Base-by-base conservation (phyloP, 371 early-diverging fungal species). In the Cokeromyces recurvatus region DNA sequence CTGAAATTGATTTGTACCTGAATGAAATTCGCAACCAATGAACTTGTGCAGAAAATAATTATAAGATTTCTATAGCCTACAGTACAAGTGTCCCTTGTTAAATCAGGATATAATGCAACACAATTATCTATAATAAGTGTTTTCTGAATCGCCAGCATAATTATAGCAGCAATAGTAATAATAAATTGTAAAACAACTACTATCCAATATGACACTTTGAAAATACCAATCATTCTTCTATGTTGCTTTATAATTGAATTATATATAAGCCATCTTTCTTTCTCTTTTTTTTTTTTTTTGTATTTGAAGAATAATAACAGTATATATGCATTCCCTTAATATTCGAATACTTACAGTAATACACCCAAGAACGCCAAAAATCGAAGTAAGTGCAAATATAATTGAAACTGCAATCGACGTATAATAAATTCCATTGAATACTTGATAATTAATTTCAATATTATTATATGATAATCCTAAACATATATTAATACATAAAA, bases 291-390 rank as follows among this genome's bases (percentile, higher is more conserved):
- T 25, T 16, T 4, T 21, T n/a, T n/a, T n/a, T n/a, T n/a, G n/a
- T n/a, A n/a, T n/a, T n/a, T n/a, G n/a, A n/a, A n/a, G n/a, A n/a
- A n/a, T n/a, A n/a, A n/a, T n/a, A n/a, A n/a, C n/a, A n/a, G n/a
- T n/a, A 29, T 29, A 29, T 29, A 11, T 8, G 29, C 11, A 29
- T 29, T 29, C 29, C 11, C 29, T 29, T 5, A 29, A 29, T 11
- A 5, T 8, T 29, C 29, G 11, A 8, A 5, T 29, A 51, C 55
- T 48, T 48, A 60, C 61, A 17, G 56, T 55, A 37, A 60, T 51
- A 20, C 51, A 48, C 19, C 64, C 64, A 46, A 63, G 6, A 5
- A 63, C 55, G 43, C 64, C 64, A 46, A 63, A 46, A 15, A 63
- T 34, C 38, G 64, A 51, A 38, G 56, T 41, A 41, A 59, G 25